A percentile compares a stretch with the other conserved stretches of the same genome.
phyloP scores from a whole-genome alignment of 345 rosid genomes.

The Cardamine chenopodiifolia region DNA sequence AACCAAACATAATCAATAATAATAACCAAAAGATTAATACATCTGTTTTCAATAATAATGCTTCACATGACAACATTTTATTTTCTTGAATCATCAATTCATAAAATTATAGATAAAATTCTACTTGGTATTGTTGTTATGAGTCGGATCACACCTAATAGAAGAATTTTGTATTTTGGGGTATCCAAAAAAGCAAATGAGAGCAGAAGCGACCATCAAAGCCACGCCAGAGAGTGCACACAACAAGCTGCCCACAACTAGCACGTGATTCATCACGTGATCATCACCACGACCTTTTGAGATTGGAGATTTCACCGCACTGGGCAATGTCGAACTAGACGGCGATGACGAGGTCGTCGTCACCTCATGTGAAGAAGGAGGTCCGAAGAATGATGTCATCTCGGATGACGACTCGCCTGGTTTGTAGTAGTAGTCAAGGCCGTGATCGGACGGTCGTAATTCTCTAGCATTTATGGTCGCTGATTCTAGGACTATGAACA shows the following conservation, averaged over 20 bases:
- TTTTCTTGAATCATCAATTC: background rate
- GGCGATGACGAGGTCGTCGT: conserved; percentile 18
- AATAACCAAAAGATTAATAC: background rate
- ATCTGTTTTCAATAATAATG: background rate
- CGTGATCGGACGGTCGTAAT: conserved; percentile 74
- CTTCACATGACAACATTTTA: background rate
- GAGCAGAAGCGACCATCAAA: conserved; percentile 43
- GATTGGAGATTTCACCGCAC: conserved; percentile 40
- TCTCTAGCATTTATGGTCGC: conserved; percentile 44
- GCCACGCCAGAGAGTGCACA: conserved; percentile 40
- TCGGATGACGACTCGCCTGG: conserved; percentile 48
- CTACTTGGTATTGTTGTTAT: conserved; percentile 18
- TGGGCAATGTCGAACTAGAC: conserved; percentile 30
- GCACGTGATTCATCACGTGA: conserved; percentile 38
- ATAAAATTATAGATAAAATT: background rate
- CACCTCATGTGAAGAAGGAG: conserved; percentile 32
- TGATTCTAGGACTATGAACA: conserved; percentile 29
- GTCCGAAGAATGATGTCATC: conserved; percentile 60
- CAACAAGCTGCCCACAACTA: conserved; percentile 37
- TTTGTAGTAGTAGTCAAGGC: conserved; percentile 56
- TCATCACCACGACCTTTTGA: background rate
- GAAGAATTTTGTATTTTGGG: conserved; percentile 16
- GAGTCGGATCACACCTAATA: conserved; percentile 13
- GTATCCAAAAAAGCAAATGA: conserved; percentile 29
- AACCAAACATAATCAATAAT: conserved; percentile 1